phyloP scores from a whole-genome alignment of 441 rosid genomes.

The Pelargonium myrrhifolium region DNA sequence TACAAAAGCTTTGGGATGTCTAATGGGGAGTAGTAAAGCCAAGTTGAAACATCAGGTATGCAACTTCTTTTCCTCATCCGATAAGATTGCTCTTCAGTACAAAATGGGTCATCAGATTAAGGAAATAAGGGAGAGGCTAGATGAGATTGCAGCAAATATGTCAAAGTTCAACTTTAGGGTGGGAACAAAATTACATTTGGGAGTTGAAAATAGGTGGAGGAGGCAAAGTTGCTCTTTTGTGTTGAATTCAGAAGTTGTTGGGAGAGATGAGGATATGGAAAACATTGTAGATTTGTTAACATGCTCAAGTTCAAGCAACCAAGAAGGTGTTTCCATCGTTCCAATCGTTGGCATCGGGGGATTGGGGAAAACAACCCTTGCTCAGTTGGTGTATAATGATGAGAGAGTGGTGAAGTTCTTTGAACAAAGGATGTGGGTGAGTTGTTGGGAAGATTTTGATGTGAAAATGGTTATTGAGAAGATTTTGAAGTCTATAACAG shows the following conservation, averaged over 20 bases:
- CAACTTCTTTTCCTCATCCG: not conserved
- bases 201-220: too few relatives aligned
- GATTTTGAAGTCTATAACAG: slow-evolving; percentile 6
- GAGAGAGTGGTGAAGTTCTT: too few relatives aligned
- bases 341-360: too few relatives aligned
- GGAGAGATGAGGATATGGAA: too few relatives aligned
- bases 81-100: not conserved
- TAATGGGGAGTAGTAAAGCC: slow-evolving; percentile 20
- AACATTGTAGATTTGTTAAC: too few relatives aligned
- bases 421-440: slow-evolving; percentile 20
- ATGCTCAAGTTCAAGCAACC: too few relatives aligned
- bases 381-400: too few relatives aligned
- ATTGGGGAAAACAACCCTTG: too few relatives aligned
- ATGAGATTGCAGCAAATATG: slow-evolving; percentile 5
- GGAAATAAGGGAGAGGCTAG: not conserved
- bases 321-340: too few relatives aligned
- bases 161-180: slow-evolving; percentile 7
- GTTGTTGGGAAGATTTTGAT: slow-evolving; percentile 25
- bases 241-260: too few relatives aligned
- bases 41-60: slow-evolving; percentile 16
- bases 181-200: too few relatives aligned
- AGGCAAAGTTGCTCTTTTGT: too few relatives aligned
- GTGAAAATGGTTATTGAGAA: slow-evolving; percentile 14
- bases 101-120: not conserved
- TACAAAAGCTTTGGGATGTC: slow-evolving; percentile 24